Conservation (phyloP, 352 stramenopile species). For the Pythium monospermum region DNA sequence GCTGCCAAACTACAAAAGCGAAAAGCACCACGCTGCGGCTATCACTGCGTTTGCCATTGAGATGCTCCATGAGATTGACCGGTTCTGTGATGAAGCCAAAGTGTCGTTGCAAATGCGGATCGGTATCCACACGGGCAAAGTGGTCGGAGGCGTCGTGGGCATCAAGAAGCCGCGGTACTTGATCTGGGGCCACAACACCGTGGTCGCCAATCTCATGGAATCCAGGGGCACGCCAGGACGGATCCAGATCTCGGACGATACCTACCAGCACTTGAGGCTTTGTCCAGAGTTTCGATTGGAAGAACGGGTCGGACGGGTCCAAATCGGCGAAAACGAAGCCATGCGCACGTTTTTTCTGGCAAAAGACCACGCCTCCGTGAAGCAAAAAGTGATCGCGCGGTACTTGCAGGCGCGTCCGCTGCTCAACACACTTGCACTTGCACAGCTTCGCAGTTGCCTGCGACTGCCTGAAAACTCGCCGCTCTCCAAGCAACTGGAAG, state of each 20-base stretch:
- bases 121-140: conserved; percentile 77
- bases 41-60: conserved; percentile 78
- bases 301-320: conserved; percentile 35
- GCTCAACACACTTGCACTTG: conserved; percentile 36
- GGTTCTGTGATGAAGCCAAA: conserved; percentile 56
- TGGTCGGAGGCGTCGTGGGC: conserved; percentile 77
- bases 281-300: conserved; percentile 55
- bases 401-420: conserved; percentile 38
- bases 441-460: conserved; percentile 47
- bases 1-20: conserved; percentile 63
- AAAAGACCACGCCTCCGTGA: conserved; percentile 39
- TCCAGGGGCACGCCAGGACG: conserved; percentile 44
- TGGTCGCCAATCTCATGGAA: conserved; percentile 81
- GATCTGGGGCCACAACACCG: conserved; percentile 76
- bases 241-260: conserved; percentile 63
- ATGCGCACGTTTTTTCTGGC: conserved; percentile 49
- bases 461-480: conserved; percentile 47
- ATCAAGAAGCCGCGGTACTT: conserved; percentile 85
- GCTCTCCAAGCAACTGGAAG: conserved; percentile 42
- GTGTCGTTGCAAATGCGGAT: conserved; percentile 83
- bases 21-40: conserved; percentile 63
- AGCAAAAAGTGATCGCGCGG: conserved; percentile 39
- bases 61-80: conserved; percentile 83
- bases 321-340: conserved; percentile 50
- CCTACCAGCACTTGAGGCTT: conserved; percentile 41